A percentile compares a stretch with the other conserved stretches of the same genome.
These are phyloP conservation scores for Ceratocystiopsis minuta DNA, from an alignment of 2,329 filamentous ascomycete genomes.

Conservation along the genomic window DNA sequence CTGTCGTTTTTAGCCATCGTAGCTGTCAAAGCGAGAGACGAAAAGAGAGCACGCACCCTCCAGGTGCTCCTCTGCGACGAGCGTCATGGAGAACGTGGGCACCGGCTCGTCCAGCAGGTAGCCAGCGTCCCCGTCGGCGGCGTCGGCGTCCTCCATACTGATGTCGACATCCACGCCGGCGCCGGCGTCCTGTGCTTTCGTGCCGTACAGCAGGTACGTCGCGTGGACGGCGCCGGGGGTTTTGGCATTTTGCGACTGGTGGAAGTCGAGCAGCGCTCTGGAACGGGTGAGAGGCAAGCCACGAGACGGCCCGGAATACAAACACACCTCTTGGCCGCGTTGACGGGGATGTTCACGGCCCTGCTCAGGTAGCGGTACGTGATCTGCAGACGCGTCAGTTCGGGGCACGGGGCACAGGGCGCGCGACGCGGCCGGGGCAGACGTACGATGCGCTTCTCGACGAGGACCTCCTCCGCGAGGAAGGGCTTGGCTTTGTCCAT, in stretches of 20 bases:
- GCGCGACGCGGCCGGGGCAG: too few species aligned
- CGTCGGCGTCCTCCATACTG: constrained; percentile 41
- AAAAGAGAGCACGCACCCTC: constrained; percentile 30
- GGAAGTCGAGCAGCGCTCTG: constrained; percentile 78
- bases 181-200: constrained; percentile 19
- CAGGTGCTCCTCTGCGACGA: constrained; percentile 57
- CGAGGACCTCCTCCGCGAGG: constrained; percentile 58
- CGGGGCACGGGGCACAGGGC: constrained; percentile 4
- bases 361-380: constrained; percentile 77
- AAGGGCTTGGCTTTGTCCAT: constrained; percentile 53
- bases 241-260: constrained; percentile 58
- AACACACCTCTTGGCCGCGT: constrained; percentile 70
- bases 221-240: constrained; percentile 63
- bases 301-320: not conserved
- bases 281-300: not conserved
- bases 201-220: constrained; percentile 76
- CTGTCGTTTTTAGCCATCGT: constrained; percentile 25
- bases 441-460: constrained; percentile 53
- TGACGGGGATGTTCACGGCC: constrained; percentile 66
- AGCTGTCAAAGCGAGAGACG: too few species aligned
- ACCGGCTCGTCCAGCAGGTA: constrained; percentile 42
- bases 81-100: constrained; percentile 38
- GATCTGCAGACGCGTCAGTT: constrained; percentile 35
- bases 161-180: constrained; percentile 36
- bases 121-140: constrained; percentile 41